phyloP scores from a whole-genome alignment of 805 yeast species.

The Clavispora fructus region DNA sequence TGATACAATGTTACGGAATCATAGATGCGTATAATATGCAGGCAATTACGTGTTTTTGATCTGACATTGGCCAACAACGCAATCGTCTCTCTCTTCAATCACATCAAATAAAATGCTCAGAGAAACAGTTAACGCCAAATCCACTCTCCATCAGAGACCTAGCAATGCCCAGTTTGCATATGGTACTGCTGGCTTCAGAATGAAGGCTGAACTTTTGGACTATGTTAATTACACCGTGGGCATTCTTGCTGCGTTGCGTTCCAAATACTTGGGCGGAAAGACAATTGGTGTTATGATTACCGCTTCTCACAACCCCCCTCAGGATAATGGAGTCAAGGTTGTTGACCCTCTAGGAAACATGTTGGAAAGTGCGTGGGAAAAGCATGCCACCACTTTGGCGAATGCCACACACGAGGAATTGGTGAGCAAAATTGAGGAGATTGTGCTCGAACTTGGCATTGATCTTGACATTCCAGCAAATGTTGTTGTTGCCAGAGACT shows the following conservation, averaged over 20 bases:
- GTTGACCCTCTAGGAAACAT: constrained; percentile 91
- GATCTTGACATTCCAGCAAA: constrained; percentile 38
- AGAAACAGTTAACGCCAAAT: constrained; percentile 4
- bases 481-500: constrained; percentile 77
- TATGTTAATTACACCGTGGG: constrained; percentile 82
- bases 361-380: constrained; percentile 83
- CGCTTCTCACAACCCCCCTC: constrained; percentile 91
- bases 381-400: constrained; percentile 72
- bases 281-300: constrained; percentile 95
- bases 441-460: constrained; percentile 41
- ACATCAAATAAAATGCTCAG: constrained; percentile 3
- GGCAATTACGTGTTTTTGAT: not conserved
- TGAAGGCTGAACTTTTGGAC: constrained; percentile 62
- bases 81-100: not conserved
- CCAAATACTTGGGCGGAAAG: constrained; percentile 61
- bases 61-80: not conserved
- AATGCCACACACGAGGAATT: constrained; percentile 53
- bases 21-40: not conserved
- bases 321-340: constrained; percentile 61
- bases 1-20: not conserved
- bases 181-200: constrained; percentile 98
- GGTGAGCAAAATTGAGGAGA: constrained; percentile 27
- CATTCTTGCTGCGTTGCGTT: constrained; percentile 73
- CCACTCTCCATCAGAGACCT: constrained; percentile 40
- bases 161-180: constrained; percentile 45